Evolutionary conservation across 805 yeast species (phyloP), one percentile per base, ranked within the genome.

Genomic region (Dipodascus albidus): DNA sequence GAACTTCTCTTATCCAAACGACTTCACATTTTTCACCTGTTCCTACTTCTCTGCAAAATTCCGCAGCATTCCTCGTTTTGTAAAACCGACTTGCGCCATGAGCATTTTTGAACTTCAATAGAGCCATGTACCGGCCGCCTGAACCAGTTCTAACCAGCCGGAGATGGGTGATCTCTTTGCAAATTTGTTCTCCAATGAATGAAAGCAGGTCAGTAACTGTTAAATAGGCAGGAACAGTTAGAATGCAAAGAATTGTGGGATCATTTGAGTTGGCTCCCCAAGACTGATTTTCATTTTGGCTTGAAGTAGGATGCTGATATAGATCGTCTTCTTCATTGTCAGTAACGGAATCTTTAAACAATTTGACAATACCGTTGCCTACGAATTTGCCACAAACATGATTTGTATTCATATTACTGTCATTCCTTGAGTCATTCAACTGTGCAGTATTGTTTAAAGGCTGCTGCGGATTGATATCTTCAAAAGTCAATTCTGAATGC

Each of bases 151-250:
- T 75, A 31, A 90, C 68, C 53, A 89, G 74, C 49, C 96, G 72
- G 55, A 88, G 76, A 68, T 88, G 93, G 0, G 89, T 75, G 1
- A 87, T 77, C 23, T 71, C 66, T 9, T 74, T 73, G 57, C 78
- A 67, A 24, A 77, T 74, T 1, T 73, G 69, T 49, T 82, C 82
- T 22, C 95, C 95, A 9, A 90, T 77, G 63, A 83, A 89, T 3
- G 91, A 95, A 2, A 89, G 66, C 22, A 90, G 64, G 61, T 89
- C 96, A 22, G 88, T 83, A 0, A 91, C 86, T 0, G 95, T 82
- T 66, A 89, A 83, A 64, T 89, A 90, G 9, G 85, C 81, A 0
- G 97, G 97, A 0, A 89, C 82, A 0, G 95, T 89, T n/a, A 88
- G 67, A 19, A 88, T 85, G 0, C 91, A 81, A 2, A 87, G 79